A percentile compares a stretch with the other conserved stretches of the same genome.
These are phyloP conservation scores for Austroboletus novae-zelandiae DNA, from an alignment of 1,284 basidiomycete species.

Conservation along the genomic window DNA sequence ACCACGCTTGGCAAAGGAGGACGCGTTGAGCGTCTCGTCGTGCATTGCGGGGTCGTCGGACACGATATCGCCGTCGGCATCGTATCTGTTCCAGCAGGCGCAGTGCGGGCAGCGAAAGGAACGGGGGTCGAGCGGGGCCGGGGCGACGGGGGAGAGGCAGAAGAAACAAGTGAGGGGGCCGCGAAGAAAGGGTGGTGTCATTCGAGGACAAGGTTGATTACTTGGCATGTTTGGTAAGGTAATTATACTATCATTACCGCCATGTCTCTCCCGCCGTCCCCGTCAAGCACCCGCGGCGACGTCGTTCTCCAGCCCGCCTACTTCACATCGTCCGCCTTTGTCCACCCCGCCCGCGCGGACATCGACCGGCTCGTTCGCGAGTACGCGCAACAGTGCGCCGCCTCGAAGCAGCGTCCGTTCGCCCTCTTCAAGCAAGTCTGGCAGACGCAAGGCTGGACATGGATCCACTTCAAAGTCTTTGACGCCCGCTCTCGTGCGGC, in stretches of 20 bases:
- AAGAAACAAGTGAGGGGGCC: conserved; percentile 58
- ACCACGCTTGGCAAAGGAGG: conserved; percentile 78
- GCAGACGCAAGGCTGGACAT: conserved; percentile 66
- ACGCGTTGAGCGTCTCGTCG: conserved; percentile 65
- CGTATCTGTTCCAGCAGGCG: conserved; percentile 70
- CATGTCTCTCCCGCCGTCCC: conserved; percentile 43
- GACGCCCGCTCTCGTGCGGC: conserved; percentile 60
- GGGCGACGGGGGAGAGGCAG: conserved; percentile 51
- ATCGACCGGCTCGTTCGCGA: conserved; percentile 47
- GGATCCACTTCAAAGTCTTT: conserved; percentile 68
- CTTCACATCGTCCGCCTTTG: conserved; percentile 73
- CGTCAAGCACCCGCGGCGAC: conserved; percentile 52
- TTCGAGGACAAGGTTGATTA: background rate
- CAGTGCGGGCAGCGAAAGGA: conserved; percentile 69
- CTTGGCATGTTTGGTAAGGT: too few relatives aligned
- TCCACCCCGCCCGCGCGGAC: conserved; percentile 63
- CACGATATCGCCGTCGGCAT: conserved; percentile 67
- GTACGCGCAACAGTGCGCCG: conserved; percentile 47
- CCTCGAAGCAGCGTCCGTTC: conserved; percentile 47
- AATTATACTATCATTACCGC: too few relatives aligned
- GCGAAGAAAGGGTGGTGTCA: conserved; percentile 33
- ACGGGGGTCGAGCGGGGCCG: conserved; percentile 45
- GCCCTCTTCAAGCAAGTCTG: conserved; percentile 66
- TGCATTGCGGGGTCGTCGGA: conserved; percentile 89
- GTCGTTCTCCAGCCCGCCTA: conserved; percentile 66